A percentile compares a stretch with the other conserved stretches of the same genome.
These are phyloP conservation scores for Calophaca sinica DNA, from an alignment of 306 rosid species.

Conservation along the genomic window DNA sequence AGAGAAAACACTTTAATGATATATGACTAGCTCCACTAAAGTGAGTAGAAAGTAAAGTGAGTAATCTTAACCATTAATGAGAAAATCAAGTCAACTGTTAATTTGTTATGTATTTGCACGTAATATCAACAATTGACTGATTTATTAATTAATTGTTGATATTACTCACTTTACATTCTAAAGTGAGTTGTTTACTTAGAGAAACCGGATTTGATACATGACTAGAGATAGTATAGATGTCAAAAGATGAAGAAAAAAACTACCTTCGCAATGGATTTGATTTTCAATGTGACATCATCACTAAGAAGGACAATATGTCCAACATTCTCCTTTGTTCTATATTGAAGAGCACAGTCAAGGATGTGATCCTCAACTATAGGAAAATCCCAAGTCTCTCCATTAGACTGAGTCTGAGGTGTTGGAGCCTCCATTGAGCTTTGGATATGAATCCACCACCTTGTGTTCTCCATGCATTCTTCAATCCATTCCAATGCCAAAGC, in stretches of 20 bases:
- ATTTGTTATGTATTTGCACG: too few species aligned
- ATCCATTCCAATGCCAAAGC: slow-evolving; percentile 77
- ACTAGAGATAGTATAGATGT: slow-evolving; percentile 3
- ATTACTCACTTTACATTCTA: too few species aligned
- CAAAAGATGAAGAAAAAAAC: slow-evolving; percentile 5
- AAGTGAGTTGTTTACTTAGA: too few species aligned
- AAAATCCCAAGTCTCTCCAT: not conserved
- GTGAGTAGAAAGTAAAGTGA: too few species aligned
- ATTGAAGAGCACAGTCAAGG: slow-evolving; percentile 69
- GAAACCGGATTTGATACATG: not conserved
- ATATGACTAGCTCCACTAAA: too few species aligned
- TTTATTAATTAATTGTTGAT: too few species aligned
- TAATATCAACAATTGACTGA: too few species aligned
- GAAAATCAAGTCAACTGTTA: too few species aligned
- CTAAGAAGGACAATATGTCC: slow-evolving; percentile 77
- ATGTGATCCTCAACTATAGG: slow-evolving; percentile 65
- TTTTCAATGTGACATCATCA: slow-evolving; percentile 64
- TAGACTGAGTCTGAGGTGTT: too few species aligned
- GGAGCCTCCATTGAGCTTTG: slow-evolving; percentile 63
- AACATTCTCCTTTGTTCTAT: slow-evolving; percentile 51
- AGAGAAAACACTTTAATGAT: slow-evolving; percentile 1
- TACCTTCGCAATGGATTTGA: slow-evolving; percentile 90
- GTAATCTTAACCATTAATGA: too few species aligned
- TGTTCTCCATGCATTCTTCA: slow-evolving; percentile 68
- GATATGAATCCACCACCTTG: slow-evolving; percentile 84